Evolutionary conservation across 2,329 filamentous ascomycete genomes (phyloP).

Genomic region (Fusarium brevicatenulatum): DNA sequence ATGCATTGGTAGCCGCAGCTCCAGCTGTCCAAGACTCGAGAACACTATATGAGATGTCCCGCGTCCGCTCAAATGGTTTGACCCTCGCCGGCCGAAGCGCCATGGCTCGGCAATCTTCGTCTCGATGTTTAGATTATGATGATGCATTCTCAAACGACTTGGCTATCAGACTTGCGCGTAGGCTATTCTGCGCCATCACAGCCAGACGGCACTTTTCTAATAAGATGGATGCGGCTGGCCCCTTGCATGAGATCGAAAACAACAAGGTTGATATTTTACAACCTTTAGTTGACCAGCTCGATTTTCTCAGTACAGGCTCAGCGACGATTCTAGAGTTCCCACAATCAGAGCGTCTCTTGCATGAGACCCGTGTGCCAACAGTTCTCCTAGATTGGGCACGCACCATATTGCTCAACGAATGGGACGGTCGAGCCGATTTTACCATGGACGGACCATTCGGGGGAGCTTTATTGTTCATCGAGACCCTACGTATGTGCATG

Average conservation of each 20-base stretch:
- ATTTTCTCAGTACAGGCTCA: slow-evolving; percentile 59
- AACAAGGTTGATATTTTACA: slow-evolving; percentile 57
- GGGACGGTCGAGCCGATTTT: slow-evolving; percentile 80
- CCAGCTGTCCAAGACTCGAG: slow-evolving; percentile 61
- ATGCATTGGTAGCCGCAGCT: slow-evolving; percentile 68
- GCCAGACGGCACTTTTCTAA: slow-evolving; percentile 63
- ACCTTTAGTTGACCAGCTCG: slow-evolving; percentile 63
- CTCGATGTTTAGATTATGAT: slow-evolving; percentile 68
- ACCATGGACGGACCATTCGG: slow-evolving; percentile 77
- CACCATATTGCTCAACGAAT: slow-evolving; percentile 79
- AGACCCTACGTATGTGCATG: slow-evolving; percentile 72
- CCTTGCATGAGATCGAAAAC: slow-evolving; percentile 43
- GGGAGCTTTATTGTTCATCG: slow-evolving; percentile 79
- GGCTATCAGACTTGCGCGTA: slow-evolving; percentile 66
- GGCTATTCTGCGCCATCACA: slow-evolving; percentile 67
- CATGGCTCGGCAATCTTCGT: slow-evolving; percentile 57
- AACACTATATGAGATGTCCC: slow-evolving; percentile 68
- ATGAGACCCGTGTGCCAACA: slow-evolving; percentile 66
- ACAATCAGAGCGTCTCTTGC: slow-evolving; percentile 61
- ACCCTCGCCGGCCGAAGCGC: slow-evolving; percentile 59
- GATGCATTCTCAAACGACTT: slow-evolving; percentile 71
- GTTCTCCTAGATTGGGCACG: slow-evolving; percentile 77
- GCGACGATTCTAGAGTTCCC: slow-evolving; percentile 60
- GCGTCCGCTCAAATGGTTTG: slow-evolving; percentile 65
- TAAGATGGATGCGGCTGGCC: slow-evolving; percentile 52